Base-by-base conservation (phyloP, 2,329 filamentous ascomycete genomes). In the Fusarium clavum region DNA sequence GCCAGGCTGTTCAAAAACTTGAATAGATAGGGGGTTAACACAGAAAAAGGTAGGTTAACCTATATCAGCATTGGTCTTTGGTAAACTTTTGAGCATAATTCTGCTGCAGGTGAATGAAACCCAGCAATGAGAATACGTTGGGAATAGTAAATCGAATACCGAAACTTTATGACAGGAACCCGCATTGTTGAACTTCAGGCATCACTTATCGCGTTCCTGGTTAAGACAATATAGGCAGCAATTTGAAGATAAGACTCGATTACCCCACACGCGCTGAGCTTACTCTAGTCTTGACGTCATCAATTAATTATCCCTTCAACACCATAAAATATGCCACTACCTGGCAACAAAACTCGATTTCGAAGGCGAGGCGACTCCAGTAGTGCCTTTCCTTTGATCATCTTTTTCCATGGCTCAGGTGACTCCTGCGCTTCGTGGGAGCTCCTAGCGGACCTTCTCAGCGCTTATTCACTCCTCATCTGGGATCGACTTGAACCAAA, bases 361-460 rank as follows among this genome's bases (percentile, higher is more conserved):
- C 60, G 27, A 6, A 5, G 49, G 12, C 20, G 58, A 3, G 69
- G 70, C 2, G 29, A 44, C 2, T 2, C 22, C 2, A 16, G 18
- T 13, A 51, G 20, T n/a, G 13, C 40, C 1, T 40, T 49, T 18
- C 71, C 71, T n/a, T 40, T 62, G 38, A 41, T 73, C 16, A 59
- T 73, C 8, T 73, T 60, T 16, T 73, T 73, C 29, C 71, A 73
- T 5, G 71, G 71, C 18, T 73, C 71, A 6, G 71, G 66, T 5
- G 65, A 61, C 40, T 73, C 71, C 2, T 73, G 71, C 7, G 18
- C 56, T 2, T 73, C 71, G 1, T 73, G 71, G 71, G 29, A 27
- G 5, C 40, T 56, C 8, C 16, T 73, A 16, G 52, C 60, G 30
- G 38, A 55, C 5, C 29, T 57, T 4, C 65, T 73, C 7, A 9